These are phyloP conservation scores for Cutaneotrichosporon curvatum DNA, from an alignment of 1,284 basidiomycete species.

Conservation along the genomic window DNA sequence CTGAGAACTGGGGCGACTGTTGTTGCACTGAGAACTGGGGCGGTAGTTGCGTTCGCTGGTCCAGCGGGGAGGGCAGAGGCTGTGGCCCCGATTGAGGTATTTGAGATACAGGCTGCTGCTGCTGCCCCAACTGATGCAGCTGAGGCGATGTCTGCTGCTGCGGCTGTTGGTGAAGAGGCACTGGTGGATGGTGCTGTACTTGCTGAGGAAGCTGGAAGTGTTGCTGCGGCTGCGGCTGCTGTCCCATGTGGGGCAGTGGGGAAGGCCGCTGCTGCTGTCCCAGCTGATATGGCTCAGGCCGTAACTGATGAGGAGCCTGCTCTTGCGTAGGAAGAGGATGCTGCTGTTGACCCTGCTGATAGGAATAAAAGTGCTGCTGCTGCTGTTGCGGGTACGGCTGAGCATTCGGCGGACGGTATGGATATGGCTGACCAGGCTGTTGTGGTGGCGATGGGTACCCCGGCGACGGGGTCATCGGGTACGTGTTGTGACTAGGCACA, in stretches of 20 bases:
- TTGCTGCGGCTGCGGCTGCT: no score
- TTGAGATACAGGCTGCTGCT: no score
- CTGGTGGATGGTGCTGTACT: no score
- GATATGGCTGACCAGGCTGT: background rate
- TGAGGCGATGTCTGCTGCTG: background rate
- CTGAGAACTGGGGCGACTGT: no score
- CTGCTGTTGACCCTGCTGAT: conserved; percentile 1
- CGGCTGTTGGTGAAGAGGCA: background rate
- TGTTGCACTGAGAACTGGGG: no score
- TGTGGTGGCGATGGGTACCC: background rate
- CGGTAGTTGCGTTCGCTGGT: no score
- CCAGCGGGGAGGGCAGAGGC: no score
- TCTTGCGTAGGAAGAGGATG: background rate
- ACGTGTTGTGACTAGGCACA: background rate
- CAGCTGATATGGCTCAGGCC: no score
- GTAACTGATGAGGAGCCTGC: no score
- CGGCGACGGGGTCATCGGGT: background rate
- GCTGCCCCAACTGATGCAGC: conserved; percentile 3
- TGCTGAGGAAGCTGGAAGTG: no score
- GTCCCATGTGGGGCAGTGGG: background rate
- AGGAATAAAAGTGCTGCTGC: background rate
- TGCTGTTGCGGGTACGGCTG: conserved; percentile 1
- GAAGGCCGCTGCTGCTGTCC: no score
- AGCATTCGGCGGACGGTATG: background rate
- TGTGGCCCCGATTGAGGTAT: no score